Evolutionary conservation across 352 stramenopile genomes (phyloP).

Genomic region (Thalassiosira hispida): DNA sequence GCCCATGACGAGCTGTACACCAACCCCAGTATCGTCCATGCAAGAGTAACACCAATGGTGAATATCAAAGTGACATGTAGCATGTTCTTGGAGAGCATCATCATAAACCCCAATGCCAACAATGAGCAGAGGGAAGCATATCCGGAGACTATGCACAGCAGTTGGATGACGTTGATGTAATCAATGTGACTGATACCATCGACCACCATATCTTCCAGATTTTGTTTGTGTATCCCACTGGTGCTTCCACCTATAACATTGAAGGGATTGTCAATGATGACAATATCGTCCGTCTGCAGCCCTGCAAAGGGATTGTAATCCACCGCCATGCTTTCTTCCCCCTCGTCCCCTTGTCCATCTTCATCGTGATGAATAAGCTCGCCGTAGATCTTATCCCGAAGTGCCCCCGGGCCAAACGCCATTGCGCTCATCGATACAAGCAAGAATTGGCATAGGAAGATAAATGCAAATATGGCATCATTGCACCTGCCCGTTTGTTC

Average conservation of each 20-base stretch:
- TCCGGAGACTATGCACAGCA: conserved; percentile 59
- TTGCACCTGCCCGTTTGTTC: conserved; percentile 26
- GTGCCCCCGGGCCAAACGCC: conserved; percentile 43
- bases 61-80: conserved; percentile 70
- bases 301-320: conserved; percentile 55
- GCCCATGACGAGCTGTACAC: conserved; percentile 30
- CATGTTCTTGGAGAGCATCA: conserved; percentile 68
- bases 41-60: conserved; percentile 54
- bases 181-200: conserved; percentile 63
- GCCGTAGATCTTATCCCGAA: conserved; percentile 37
- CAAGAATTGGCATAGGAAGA: conserved; percentile 55
- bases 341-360: conserved; percentile 8
- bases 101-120: conserved; percentile 72
- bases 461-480: conserved; percentile 33
- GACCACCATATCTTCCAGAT: not conserved
- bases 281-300: conserved; percentile 54
- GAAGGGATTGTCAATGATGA: conserved; percentile 21
- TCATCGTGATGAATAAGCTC: not conserved
- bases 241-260: not conserved
- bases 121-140: conserved; percentile 65
- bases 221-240: not conserved
- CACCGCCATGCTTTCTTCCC: not conserved
- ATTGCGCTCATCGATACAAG: conserved; percentile 44
- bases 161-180: conserved; percentile 69
- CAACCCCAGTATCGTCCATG: conserved; percentile 62